These are phyloP conservation scores for Fusarium solani-melongenae DNA, from an alignment of 2,329 filamentous ascomycete species.

Conservation along the genomic window DNA sequence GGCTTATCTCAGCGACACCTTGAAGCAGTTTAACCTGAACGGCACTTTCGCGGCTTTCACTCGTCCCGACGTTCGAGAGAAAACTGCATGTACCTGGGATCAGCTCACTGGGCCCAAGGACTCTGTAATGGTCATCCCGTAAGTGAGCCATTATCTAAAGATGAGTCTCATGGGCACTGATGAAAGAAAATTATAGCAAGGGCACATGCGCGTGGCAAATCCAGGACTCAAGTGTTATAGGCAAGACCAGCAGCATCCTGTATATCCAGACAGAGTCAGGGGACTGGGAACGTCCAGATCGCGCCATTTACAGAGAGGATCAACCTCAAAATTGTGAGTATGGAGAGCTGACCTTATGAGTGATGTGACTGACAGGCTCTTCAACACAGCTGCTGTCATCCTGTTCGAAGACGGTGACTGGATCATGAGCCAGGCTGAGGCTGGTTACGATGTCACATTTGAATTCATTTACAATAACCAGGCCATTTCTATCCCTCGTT, in stretches of 20 bases:
- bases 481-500: background rate
- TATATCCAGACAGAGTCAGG: background rate
- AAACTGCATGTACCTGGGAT: background rate
- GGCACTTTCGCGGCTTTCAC: background rate
- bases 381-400: constrained; percentile 1
- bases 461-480: background rate
- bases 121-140: background rate
- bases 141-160: background rate
- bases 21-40: background rate
- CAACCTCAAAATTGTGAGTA: background rate
- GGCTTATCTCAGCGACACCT: background rate
- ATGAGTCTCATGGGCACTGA: background rate
- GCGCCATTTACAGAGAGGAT: background rate
- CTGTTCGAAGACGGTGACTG: constrained; percentile 10
- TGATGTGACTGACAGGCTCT: background rate
- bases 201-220: background rate
- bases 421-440: constrained; percentile 6
- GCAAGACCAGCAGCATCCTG: background rate
- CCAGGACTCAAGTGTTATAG: background rate
- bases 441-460: constrained; percentile 1
- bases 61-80: background rate
- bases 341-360: background rate
- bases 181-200: background rate
- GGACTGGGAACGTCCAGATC: background rate
- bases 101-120: background rate